Conservation (phyloP, 192 early-diverging fungal species). For the Umbelopsis ramanniana region DNA sequence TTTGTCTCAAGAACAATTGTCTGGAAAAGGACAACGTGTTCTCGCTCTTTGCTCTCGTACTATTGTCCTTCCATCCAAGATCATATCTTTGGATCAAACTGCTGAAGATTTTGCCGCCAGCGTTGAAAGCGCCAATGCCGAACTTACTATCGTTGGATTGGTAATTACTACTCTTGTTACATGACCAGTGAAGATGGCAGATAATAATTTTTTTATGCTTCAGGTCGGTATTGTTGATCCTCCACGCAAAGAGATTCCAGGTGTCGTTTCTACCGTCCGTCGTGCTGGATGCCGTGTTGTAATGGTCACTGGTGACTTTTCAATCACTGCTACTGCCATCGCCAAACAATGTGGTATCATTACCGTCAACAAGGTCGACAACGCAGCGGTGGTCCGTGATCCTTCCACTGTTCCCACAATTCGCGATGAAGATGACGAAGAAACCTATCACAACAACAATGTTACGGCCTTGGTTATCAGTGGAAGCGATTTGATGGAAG, state of each 20-base stretch:
- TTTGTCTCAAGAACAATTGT: conserved; percentile 55
- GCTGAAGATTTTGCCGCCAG: conserved; percentile 22
- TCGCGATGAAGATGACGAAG: conserved; percentile 25
- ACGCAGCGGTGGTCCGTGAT: conserved; percentile 34
- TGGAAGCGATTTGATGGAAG: conserved; percentile 64
- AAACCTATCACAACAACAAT: conserved; percentile 89
- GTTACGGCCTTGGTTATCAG: conserved; percentile 68
- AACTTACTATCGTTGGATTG: conserved; percentile 74
- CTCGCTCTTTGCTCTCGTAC: conserved; percentile 40
- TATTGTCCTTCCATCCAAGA: background rate
- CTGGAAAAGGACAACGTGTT: conserved; percentile 62
- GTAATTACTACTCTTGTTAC: background rate
- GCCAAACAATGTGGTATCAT: conserved; percentile 82
- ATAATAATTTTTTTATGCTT: too few relatives aligned
- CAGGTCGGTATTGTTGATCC: conserved; percentile 82
- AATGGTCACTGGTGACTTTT: conserved; percentile 90
- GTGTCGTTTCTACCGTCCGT: conserved; percentile 63
- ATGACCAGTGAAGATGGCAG: too few relatives aligned
- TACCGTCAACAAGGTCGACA: conserved; percentile 37
- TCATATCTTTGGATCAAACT: background rate
- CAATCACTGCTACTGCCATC: conserved; percentile 80
- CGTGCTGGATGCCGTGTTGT: conserved; percentile 76
- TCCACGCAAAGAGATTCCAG: conserved; percentile 74
- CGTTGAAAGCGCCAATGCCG: conserved; percentile 42
- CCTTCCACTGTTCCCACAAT: background rate